Conservation (phyloP, 805 yeast species). For the Kuraishia piskuri region DNA sequence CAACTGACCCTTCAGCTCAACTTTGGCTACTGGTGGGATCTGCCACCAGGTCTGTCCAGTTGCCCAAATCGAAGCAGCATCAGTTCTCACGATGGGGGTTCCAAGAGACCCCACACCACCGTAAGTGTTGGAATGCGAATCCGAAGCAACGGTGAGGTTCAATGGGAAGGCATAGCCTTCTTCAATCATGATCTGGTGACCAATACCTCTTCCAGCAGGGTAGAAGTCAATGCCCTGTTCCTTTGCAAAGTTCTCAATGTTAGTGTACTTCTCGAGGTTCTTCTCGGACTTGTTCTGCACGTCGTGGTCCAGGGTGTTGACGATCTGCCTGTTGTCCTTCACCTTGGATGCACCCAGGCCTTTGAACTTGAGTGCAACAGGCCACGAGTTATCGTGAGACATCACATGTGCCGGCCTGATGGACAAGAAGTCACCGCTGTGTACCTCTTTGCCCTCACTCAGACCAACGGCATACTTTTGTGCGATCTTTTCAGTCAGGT, state of each 20-base stretch:
- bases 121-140: constrained; percentile 95
- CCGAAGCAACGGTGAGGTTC: constrained; percentile 91
- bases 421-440: constrained; percentile 89
- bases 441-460: constrained; percentile 66
- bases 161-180: constrained; percentile 97
- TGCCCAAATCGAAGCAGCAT: constrained; percentile 99
- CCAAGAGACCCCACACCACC: constrained; percentile 97
- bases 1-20: constrained; percentile 72
- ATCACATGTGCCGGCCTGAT: constrained; percentile 95
- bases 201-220: constrained; percentile 98
- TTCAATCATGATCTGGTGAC: constrained; percentile 98
- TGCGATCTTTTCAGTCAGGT: constrained; percentile 90
- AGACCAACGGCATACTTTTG: constrained; percentile 88
- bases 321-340: constrained; percentile 83
- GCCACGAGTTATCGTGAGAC: constrained; percentile 99
- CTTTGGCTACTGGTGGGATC: constrained; percentile 96
- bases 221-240: constrained; percentile 92
- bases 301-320: constrained; percentile 95
- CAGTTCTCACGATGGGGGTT: constrained; percentile 96
- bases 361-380: constrained; percentile 93
- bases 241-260: constrained; percentile 83
- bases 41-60: constrained; percentile 99
- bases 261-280: constrained; percentile 78
- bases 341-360: constrained; percentile 86
- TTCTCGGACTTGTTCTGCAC: constrained; percentile 90